phyloP scores from a whole-genome alignment of 352 stramenopile genomes.

The Blastocystis sp. region DNA sequence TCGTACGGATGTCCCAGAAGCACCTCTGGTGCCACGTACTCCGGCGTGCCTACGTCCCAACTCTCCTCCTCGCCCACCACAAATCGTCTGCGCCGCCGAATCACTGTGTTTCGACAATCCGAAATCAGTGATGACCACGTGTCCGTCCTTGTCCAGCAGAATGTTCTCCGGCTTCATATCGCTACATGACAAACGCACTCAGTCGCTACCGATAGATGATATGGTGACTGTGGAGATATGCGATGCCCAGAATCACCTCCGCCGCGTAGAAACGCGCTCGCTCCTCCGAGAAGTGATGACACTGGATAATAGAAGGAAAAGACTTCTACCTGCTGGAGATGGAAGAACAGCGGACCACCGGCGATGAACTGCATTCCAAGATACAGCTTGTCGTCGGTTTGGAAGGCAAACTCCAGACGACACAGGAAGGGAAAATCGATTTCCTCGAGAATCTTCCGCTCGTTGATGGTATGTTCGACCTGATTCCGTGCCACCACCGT shows the following conservation, averaged over 20 bases:
- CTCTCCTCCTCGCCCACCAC: slow-evolving; percentile 65
- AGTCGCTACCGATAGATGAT: slow-evolving; percentile 85
- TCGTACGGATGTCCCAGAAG: slow-evolving; percentile 63
- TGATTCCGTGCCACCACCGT: slow-evolving; percentile 83
- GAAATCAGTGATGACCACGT: slow-evolving; percentile 82
- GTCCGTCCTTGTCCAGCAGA: slow-evolving; percentile 76
- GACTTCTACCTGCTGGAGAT: slow-evolving; percentile 81
- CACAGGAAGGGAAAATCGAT: slow-evolving; percentile 92
- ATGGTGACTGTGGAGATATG: slow-evolving; percentile 79
- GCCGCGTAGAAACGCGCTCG: slow-evolving; percentile 82
- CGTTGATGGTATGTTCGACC: slow-evolving; percentile 86
- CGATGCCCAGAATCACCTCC: slow-evolving; percentile 81
- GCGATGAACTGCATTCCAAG: slow-evolving; percentile 94
- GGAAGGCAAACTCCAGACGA: slow-evolving; percentile 88
- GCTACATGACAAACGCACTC: slow-evolving; percentile 54
- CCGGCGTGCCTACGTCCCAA: slow-evolving; percentile 76
- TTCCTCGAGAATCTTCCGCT: slow-evolving; percentile 83
- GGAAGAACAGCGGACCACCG: slow-evolving; percentile 89
- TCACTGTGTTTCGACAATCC: slow-evolving; percentile 78
- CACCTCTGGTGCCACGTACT: slow-evolving; percentile 82
- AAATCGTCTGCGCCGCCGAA: slow-evolving; percentile 68
- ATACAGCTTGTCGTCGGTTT: slow-evolving; percentile 89
- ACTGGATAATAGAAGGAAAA: slow-evolving; percentile 57
- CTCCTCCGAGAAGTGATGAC: slow-evolving; percentile 78
- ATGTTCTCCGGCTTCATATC: slow-evolving; percentile 90